Percentiles rank a stretch among this genome's conserved stretches.
phyloP scores from a whole-genome alignment of 2,329 filamentous ascomycete species.

The Scedosporium boydii region DNA sequence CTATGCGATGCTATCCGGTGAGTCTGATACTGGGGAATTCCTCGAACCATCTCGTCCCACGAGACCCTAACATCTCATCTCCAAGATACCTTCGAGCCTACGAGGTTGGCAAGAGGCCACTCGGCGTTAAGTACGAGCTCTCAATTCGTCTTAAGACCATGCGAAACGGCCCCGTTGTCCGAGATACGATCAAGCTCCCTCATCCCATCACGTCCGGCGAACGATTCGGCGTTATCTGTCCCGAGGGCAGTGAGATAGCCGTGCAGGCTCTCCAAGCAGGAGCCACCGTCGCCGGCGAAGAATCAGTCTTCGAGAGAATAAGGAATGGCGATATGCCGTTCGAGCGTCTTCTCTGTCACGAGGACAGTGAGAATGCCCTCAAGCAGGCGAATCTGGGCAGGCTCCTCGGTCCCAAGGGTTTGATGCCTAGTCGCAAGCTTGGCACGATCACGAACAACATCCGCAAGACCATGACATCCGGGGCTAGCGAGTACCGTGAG shows the following conservation, averaged over 20 bases:
- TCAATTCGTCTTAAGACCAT: slow-evolving; percentile 72
- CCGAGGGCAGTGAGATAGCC: slow-evolving; percentile 67
- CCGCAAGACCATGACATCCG: slow-evolving; percentile 62
- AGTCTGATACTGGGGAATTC: slow-evolving; percentile 12
- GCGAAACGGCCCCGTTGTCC: slow-evolving; percentile 78
- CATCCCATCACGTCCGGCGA: slow-evolving; percentile 84
- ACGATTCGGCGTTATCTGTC: slow-evolving; percentile 82
- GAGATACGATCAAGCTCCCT: slow-evolving; percentile 79
- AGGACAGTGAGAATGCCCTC: slow-evolving; percentile 65
- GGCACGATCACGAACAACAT: slow-evolving; percentile 84
- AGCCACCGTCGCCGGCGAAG: slow-evolving; percentile 75
- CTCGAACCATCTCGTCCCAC: background rate
- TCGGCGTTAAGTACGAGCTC: slow-evolving; percentile 77
- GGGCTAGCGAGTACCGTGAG: slow-evolving; percentile 82
- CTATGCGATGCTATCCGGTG: slow-evolving; percentile 91
- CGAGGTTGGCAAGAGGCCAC: slow-evolving; percentile 75
- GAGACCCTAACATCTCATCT: background rate
- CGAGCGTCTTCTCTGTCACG: slow-evolving; percentile 81
- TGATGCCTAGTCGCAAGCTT: slow-evolving; percentile 86
- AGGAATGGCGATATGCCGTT: slow-evolving; percentile 69
- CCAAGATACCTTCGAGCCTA: slow-evolving; percentile 58
- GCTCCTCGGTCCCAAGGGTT: slow-evolving; percentile 74
- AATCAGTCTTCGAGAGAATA: slow-evolving; percentile 73
- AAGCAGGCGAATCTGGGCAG: slow-evolving; percentile 73
- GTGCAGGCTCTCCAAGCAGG: slow-evolving; percentile 68